Evolutionary conservation across 1,139 yeast species (phyloP), one percentile per base, ranked within the genome.

Genomic region (Blastobotrys apis): DNA sequence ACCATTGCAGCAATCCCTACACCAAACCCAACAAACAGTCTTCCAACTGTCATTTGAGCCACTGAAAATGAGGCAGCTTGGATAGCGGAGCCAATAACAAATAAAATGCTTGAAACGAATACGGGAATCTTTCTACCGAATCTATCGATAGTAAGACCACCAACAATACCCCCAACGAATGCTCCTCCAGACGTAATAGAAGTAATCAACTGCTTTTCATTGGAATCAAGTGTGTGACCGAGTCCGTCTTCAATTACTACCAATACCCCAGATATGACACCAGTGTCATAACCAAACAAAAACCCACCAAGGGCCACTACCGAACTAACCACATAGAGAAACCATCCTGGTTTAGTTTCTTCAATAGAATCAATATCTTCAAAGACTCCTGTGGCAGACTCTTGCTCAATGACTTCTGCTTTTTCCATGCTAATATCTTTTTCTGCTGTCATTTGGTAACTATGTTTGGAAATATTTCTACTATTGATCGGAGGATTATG

Each of bases 21-120:
- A 5, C 56, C 58, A 32, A 81, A 52, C 51, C 94, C 94, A 12
- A 86, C 77, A 35, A 83, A 66, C 47, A 81, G 78, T 66, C 94
- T 75, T 9, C 64, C 65, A 12, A 50, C 58, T 29, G 53, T 45
- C 26, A 23, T 23, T 23, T 23, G 26, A 10, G 26, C 26, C 10
- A 6, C 9, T 23, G 6, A 6, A 23, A 6, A 23, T 23, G 26
- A 78, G 17, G 81, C 83, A 47, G 90, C 77, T 66, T 90, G 97
- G 52, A 88, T 69, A 37, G 78, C 21, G 12, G 49, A 51, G 5
- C 52, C 52, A 27, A 45, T 29, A 13, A 37, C 30, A 36, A 37
- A 48, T 19, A 47, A 38, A 13, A 37, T 22, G 10, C 37, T 23
- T 8, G 43, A 35, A 12, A 42, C 17, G 16, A 42, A 8, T 13